Evolutionary conservation across 2,329 filamentous ascomycete species (phyloP), one percentile per base, ranked within the genome.

Genomic region (Penicillium psychrosexuale): DNA sequence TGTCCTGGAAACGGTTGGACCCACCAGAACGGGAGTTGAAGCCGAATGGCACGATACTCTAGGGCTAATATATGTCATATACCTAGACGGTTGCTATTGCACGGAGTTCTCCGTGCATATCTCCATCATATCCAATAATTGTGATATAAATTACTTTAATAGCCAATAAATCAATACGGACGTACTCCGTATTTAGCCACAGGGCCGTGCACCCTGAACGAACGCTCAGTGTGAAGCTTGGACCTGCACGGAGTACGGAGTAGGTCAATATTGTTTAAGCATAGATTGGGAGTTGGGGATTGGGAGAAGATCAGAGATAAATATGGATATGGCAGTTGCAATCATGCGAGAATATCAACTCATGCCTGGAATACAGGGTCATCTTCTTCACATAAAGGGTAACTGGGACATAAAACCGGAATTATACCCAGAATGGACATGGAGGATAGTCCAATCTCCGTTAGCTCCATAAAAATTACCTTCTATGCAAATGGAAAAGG

Each of bases 381-480:
- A 7, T n/a, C 13, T 7, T 19, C 31, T 19, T 19, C n/a, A 37
- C 2, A 38, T 19, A 33, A 36, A 39, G 19, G 22, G 28, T 27
- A 42, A 40, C 5, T 33, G 8, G 13, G 39, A 19, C 17, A 37
- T 28, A 19, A 28, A 28, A 45, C 19, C 17, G 5, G 3, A 7
- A 36, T 19, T 34, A 31, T 27, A 47, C 24, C 33, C 27, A 27
- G 33, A 33, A 39, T 47, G 27, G 42, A 33, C 22, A 39, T 34
- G 42, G 42, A 47, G 43, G 27, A 40, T 34, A 33, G 12, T 45
- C 47, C 46, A 54, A 54, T 54, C 47, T 54, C 52, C 40, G 28
- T 45, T 39, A 51, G 34, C 19, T 53, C 17, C 43, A 5, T 22
- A 28, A 31, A 40, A 36, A 49, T 31, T 27, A 6, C 8, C 9